Percentiles rank a stretch among this genome's conserved stretches.
Evolutionary conservation across 2,329 filamentous ascomycete genomes (phyloP).

Genomic region (Paramyrothecium sp.): DNA sequence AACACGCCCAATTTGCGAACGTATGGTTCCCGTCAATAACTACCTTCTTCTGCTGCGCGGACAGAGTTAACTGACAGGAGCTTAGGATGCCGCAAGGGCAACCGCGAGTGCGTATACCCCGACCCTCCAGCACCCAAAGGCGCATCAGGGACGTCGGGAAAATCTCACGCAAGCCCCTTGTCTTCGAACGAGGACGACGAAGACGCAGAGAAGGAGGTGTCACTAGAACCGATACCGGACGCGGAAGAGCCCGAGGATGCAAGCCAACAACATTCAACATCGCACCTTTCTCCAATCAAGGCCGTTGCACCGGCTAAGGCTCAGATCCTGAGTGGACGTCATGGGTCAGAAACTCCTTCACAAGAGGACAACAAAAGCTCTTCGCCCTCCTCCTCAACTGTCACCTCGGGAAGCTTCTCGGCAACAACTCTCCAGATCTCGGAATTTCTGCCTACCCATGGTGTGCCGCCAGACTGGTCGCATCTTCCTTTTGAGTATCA

Average conservation of each 20-base stretch:
- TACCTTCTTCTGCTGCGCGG: neutral
- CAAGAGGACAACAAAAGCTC: conserved; percentile 48
- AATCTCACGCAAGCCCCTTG: conserved; percentile 42
- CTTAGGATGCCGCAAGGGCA: conserved; percentile 85
- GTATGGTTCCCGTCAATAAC: conserved; percentile 38
- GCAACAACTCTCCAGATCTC: conserved; percentile 22
- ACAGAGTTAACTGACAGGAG: conserved; percentile 7
- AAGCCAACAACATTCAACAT: conserved; percentile 12
- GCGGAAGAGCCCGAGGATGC: conserved; percentile 48
- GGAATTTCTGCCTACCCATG: conserved; percentile 18
- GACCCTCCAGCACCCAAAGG: conserved; percentile 56
- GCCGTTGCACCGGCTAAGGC: conserved; percentile 37
- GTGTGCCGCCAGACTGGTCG: conserved; percentile 45
- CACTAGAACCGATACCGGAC: conserved; percentile 53
- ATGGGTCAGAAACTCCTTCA: conserved; percentile 54
- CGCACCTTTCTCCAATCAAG: conserved; percentile 19
- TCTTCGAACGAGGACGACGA: conserved; percentile 54
- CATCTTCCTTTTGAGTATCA: conserved; percentile 68
- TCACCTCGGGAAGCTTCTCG: conserved; percentile 26
- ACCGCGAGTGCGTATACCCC: conserved; percentile 87
- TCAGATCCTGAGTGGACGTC: conserved; percentile 35
- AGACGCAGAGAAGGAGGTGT: conserved; percentile 38
- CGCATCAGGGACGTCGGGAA: conserved; percentile 7
- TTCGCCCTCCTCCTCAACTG: conserved; percentile 52
- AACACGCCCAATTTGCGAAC: conserved; percentile 79